Percentiles rank a stretch among this genome's conserved stretches.
Evolutionary conservation across 139 green algal genomes (phyloP).

Genomic region (Micractinium sp.): DNA sequence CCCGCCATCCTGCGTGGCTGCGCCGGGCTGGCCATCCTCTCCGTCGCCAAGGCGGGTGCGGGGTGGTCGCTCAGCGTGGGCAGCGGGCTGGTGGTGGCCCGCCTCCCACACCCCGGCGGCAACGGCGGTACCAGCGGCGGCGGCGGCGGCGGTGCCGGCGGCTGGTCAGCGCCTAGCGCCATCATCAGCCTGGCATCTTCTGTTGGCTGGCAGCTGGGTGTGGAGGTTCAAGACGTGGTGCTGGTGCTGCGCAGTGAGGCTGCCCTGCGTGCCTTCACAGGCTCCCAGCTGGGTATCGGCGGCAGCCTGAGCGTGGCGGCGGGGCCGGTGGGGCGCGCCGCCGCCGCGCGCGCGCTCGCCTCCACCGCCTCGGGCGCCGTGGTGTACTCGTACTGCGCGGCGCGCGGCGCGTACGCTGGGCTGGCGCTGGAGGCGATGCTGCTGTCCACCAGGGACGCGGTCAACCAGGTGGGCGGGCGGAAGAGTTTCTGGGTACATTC

Average conservation of each 20-base stretch:
- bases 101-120: not conserved
- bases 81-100: slow-evolving; percentile 67
- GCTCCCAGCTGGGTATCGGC: slow-evolving; percentile 52
- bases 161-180: slow-evolving; percentile 17
- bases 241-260: slow-evolving; percentile 25
- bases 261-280: slow-evolving; percentile 52
- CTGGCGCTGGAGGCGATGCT: slow-evolving; percentile 65
- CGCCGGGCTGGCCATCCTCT: slow-evolving; percentile 60
- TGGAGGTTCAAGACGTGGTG: slow-evolving; percentile 33
- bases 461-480: not conserved
- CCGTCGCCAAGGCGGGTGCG: slow-evolving; percentile 52
- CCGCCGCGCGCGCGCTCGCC: slow-evolving; percentile 55
- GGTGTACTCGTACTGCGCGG: slow-evolving; percentile 62
- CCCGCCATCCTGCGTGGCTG: slow-evolving; percentile 55
- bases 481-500: not conserved
- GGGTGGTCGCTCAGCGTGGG: slow-evolving; percentile 66
- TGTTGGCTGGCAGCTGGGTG: slow-evolving; percentile 10
- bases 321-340: slow-evolving; percentile 65
- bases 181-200: slow-evolving; percentile 5
- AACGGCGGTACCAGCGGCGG: too few species aligned
- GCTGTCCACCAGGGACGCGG: slow-evolving; percentile 43
- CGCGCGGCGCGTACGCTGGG: slow-evolving; percentile 67
- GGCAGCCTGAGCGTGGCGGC: slow-evolving; percentile 54
- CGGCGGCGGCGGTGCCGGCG: slow-evolving; percentile 5
- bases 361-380: slow-evolving; percentile 30